A percentile compares a stretch with the other conserved stretches of the same genome.
These are phyloP conservation scores for Hericium coralloides DNA, from an alignment of 768 basidiomycete genomes.

Conservation along the genomic window DNA sequence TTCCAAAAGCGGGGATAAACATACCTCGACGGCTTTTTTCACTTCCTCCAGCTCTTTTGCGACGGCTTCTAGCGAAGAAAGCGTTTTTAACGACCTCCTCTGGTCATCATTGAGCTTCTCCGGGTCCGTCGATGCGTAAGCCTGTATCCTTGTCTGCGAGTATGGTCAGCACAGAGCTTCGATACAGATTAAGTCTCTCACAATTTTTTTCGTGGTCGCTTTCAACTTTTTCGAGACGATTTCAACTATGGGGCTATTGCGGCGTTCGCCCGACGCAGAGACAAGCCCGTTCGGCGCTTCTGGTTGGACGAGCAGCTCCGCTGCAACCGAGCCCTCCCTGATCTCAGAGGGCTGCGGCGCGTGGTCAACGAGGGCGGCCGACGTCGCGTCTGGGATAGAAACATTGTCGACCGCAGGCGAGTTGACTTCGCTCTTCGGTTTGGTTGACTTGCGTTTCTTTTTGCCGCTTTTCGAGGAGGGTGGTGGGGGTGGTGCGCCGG, in stretches of 20 bases:
- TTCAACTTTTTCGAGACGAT: conserved; percentile 75
- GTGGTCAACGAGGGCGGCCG: conserved; percentile 7
- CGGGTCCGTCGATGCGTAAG: conserved; percentile 56
- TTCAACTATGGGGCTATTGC: conserved; percentile 65
- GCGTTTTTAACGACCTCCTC: conserved; percentile 58
- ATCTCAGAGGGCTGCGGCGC: conserved; percentile 6
- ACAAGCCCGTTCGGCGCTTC: conserved; percentile 6
- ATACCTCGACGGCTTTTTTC: conserved; percentile 77
- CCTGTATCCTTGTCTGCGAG: conserved; percentile 58
- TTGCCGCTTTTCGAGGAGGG: conserved; percentile 51
- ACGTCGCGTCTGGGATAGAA: conserved; percentile 13
- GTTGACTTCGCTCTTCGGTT: conserved; percentile 30
- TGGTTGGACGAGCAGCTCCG: conserved; percentile 6
- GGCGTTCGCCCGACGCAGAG: conserved; percentile 20
- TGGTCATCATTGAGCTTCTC: conserved; percentile 87
- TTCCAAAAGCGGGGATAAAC: conserved; percentile 8
- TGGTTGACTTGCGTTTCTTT: conserved; percentile 60
- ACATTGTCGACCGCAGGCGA: conserved; percentile 14
- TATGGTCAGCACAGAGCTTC: background rate
- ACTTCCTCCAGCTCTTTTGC: conserved; percentile 80
- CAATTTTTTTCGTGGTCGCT: conserved; percentile 76
- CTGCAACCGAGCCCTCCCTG: conserved; percentile 6
- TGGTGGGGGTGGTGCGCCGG: conserved; percentile 65
- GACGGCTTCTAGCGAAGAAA: conserved; percentile 68
- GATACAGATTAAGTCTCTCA: conserved; percentile 25